Evolutionary conservation across 1,139 yeast species (phyloP), one percentile per base, ranked within the genome.

Genomic region (Hansenula anomala): DNA sequence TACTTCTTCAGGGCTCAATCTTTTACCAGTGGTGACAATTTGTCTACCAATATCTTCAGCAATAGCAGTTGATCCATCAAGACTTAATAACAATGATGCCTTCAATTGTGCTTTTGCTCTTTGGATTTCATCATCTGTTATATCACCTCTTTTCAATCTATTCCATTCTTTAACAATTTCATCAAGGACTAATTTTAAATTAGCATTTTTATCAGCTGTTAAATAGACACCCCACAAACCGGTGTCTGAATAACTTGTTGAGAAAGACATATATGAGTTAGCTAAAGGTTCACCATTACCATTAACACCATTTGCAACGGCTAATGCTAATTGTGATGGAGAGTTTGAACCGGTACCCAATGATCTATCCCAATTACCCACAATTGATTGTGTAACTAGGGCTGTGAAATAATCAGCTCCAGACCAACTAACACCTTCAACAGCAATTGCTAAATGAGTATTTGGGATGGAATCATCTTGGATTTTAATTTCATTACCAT

Each of bases 31-130:
- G 41, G 96, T 90, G 36, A 92, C 95, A 46, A 92, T 73, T 63
- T 94, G 98, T 61, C 98, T 81, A 29, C 98, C 98, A 54, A 94
- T 88, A 64, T 92, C 98, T 63, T 92, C 99, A 26, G 97, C 97
- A 43, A 90, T 82, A 5, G 97, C 94, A 6, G 97, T 89, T 17
- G 96, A 82, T 46, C 96, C 97, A 61, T 94, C 99, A 40, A 92
- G 71, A 12, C 96, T 87, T 43, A 92, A 70, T 39, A 92, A 73
- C 41, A 92, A 70, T 0, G 96, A 86, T 0, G 98, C 98, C 66
- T 90, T 90, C 49, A 92, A 73, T 64, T 90, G 97, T 3, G 97
- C 82, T 65, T 92, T 92, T 17, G 97, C 94, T 42, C 96, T 78
- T 61, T 83, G 95, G 17, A 92, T 95, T 64, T 92, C 98, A 36